Conservation (phyloP, 2,329 filamentous ascomycete species). For the Ophiosphaerella herpotricha region DNA sequence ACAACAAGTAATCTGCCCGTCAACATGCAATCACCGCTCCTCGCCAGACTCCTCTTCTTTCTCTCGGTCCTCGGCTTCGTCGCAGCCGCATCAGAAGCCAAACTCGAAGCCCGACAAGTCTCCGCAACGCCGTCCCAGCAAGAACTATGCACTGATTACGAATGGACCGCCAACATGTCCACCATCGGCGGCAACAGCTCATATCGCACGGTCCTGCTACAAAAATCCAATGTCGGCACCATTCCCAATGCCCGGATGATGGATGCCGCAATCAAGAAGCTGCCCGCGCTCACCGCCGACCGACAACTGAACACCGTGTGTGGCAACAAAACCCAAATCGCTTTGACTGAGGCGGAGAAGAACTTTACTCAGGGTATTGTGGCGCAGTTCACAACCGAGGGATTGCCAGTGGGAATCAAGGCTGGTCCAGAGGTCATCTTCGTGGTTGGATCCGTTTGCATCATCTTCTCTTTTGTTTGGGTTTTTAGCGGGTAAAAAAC, state of each 20-base stretch:
- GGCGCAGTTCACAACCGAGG: conserved; percentile 36
- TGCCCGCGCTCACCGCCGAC: conserved; percentile 48
- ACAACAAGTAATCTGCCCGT: not conserved
- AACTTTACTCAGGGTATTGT: conserved; percentile 54
- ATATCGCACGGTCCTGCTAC: conserved; percentile 53
- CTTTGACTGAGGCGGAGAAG: conserved; percentile 49
- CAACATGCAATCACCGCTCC: conserved; percentile 33
- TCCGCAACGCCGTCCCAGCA: conserved; percentile 26
- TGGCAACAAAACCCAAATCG: conserved; percentile 53
- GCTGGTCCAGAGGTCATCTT: conserved; percentile 28
- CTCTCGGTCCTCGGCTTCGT: conserved; percentile 30
- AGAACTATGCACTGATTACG: conserved; percentile 50
- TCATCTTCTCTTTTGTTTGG: conserved; percentile 31
- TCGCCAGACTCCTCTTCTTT: conserved; percentile 33
- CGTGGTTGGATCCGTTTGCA: conserved; percentile 17
- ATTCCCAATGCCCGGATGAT: conserved; percentile 47
- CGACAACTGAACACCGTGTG: conserved; percentile 50
- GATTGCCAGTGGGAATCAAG: conserved; percentile 35
- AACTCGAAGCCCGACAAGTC: conserved; percentile 34
- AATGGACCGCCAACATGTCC: conserved; percentile 54
- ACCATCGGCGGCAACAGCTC: conserved; percentile 53
- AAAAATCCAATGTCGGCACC: conserved; percentile 51
- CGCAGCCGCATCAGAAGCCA: conserved; percentile 11
- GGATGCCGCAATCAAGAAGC: conserved; percentile 47
- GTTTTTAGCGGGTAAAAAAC: conserved; percentile 19